Base-by-base conservation (phyloP, 306 rosid genomes). In the Trifolium subterraneum region DNA sequence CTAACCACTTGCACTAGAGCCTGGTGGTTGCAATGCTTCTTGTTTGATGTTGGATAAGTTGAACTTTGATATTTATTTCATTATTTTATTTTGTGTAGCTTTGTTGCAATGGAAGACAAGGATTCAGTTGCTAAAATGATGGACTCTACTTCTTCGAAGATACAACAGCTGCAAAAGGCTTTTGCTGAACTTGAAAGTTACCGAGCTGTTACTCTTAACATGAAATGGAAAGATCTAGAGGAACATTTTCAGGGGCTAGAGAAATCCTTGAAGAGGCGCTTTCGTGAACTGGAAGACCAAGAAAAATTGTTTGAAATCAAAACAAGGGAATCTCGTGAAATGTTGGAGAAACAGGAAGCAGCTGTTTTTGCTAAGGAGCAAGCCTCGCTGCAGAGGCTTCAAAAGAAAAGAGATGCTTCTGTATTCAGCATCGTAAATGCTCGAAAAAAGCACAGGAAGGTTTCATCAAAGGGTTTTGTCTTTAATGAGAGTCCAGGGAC, bases 131-230 rank as follows among this genome's bases (percentile, higher is more conserved):
- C 89, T 72, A 80, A 83, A 11, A 80, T 92, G 78, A 94, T 94
- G 58, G 96, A 88, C 84, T 88, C 90, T 77, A 92, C 99, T 62
- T 82, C 93, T 67, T 90, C 96, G 20, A 94, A 92, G 93, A 92
- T 94, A 79, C 92, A 86, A 69, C 99, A 94, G 84, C 96, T 94
- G 73, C 99, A 94, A 81, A 90, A 86, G 86, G 99, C 97, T 29
- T 94, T 94, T 85, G 96, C 99, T 79, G 99, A 94, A 82, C 99
- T 94, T 78, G 97, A 94, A 88, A 90, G 97, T 72, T 91, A 92
- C 80, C 82, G 93, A 61, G 93, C 97, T 8, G 82, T 94, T 35
- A 86, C 95, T 58, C 92, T 92, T 54, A 94, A 94, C 83, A 2
- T 92, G 84, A 94, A 90, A 81, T 92, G 99, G 99, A 94, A 94